Percentiles rank a stretch among this genome's conserved stretches.
Evolutionary conservation across 1,284 basidiomycete species (phyloP).

Genomic region (Melampsora americana): DNA sequence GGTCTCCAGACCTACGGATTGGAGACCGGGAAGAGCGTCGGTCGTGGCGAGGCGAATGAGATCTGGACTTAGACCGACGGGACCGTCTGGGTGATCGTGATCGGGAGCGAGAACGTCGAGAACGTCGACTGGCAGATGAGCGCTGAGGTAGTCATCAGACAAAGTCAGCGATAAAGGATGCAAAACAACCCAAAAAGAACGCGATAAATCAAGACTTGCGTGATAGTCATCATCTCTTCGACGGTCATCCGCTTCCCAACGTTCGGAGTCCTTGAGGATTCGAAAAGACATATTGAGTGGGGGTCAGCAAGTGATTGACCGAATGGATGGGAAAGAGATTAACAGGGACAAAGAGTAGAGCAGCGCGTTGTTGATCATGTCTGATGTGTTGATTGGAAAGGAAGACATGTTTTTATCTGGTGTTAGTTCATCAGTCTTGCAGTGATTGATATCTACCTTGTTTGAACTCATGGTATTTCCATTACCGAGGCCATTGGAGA

Average conservation of each 20-base stretch:
- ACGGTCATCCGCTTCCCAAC: slow-evolving; percentile 29
- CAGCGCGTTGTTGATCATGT: too few relatives aligned
- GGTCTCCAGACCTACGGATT: slow-evolving; percentile 14
- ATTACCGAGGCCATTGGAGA: neutral
- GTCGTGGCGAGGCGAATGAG: slow-evolving; percentile 35
- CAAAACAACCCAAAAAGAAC: neutral
- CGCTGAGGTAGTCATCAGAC: neutral
- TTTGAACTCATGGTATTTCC: neutral
- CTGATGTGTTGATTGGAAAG: neutral
- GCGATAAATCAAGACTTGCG: neutral
- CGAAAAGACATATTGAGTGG: neutral
- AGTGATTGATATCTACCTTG: neutral
- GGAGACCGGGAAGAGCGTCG: slow-evolving; percentile 27
- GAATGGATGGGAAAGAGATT: too few relatives aligned
- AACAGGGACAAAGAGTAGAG: too few relatives aligned
- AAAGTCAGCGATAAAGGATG: neutral
- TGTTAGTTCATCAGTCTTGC: neutral
- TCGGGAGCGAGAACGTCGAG: slow-evolving; percentile 23
- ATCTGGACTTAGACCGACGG: slow-evolving; percentile 34
- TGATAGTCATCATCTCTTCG: slow-evolving; percentile 34
- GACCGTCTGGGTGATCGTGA: slow-evolving; percentile 39
- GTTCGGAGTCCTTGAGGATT: slow-evolving; percentile 24
- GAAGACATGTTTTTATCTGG: neutral
- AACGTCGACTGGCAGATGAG: slow-evolving; percentile 7
- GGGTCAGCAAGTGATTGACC: neutral